Evolutionary conservation across 768 basidiomycete genomes (phyloP).

Genomic region (Calocybe gangraenosa): DNA sequence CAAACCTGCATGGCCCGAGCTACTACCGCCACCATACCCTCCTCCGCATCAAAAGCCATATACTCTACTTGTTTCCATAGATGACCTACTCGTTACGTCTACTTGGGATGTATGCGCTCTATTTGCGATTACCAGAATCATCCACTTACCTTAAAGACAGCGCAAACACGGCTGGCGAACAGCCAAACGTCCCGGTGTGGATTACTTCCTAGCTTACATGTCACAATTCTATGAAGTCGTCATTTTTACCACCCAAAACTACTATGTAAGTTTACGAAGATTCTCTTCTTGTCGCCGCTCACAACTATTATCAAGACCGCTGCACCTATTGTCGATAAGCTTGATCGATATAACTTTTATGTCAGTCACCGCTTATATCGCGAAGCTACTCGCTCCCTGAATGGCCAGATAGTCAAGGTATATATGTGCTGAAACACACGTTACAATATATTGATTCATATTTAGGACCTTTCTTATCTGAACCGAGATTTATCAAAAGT

Average conservation of each 20-base stretch:
- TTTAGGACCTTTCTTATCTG: conserved; percentile 66
- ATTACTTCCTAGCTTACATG: conserved; percentile 97
- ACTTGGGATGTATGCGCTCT: conserved; percentile 76
- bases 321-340: conserved; percentile 81
- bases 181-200: conserved; percentile 95
- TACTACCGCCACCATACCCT: conserved; percentile 62
- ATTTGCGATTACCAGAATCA: background rate
- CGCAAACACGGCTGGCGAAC: conserved; percentile 95
- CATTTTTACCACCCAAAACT: conserved; percentile 86
- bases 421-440: conserved; percentile 3
- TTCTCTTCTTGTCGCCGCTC: background rate
- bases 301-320: conserved; percentile 60
- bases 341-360: conserved; percentile 91
- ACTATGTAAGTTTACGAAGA: conserved; percentile 66
- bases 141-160: conserved; percentile 32
- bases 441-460: background rate
- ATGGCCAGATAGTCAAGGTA: conserved; percentile 86
- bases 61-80: conserved; percentile 86
- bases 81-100: conserved; percentile 81
- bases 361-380: conserved; percentile 89
- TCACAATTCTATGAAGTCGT: conserved; percentile 99
- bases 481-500: conserved; percentile 64
- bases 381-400: conserved; percentile 80
- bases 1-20: conserved; percentile 89
- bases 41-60: background rate